Evolutionary conservation across 805 yeast species (phyloP).

Genomic region (Candida fluviatilis): DNA sequence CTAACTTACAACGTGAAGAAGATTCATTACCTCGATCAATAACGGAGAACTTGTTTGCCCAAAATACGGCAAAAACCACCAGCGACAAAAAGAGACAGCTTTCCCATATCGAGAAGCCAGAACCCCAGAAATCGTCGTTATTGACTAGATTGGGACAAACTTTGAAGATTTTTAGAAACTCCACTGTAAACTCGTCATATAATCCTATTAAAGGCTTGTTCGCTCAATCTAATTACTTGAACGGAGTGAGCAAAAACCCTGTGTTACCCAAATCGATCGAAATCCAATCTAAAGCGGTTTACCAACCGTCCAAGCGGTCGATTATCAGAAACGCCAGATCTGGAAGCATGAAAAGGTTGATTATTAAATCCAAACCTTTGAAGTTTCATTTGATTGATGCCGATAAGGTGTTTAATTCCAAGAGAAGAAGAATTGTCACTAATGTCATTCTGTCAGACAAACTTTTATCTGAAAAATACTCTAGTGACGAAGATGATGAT

Average conservation of each 20-base stretch:
- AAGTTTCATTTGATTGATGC: constrained; percentile 41
- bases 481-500: constrained; percentile 22
- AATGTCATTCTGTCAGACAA: constrained; percentile 12
- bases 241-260: constrained; percentile 1
- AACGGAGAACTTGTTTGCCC: constrained; percentile 23
- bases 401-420: constrained; percentile 34
- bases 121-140: constrained; percentile 9
- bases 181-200: constrained; percentile 8
- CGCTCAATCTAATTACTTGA: constrained; percentile 21
- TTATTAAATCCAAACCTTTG: constrained; percentile 37
- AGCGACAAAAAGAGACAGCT: constrained; percentile 14
- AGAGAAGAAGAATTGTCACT: constrained; percentile 26
- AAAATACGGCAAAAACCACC: constrained; percentile 7
- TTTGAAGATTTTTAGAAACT: constrained; percentile 25
- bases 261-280: neutral
- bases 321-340: constrained; percentile 1
- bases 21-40: constrained; percentile 30
- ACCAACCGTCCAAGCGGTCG: constrained; percentile 3
- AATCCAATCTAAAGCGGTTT: constrained; percentile 3
- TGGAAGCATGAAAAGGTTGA: constrained; percentile 30
- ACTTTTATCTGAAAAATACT: constrained; percentile 14
- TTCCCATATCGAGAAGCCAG: constrained; percentile 12
- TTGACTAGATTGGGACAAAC: constrained; percentile 32
- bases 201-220: constrained; percentile 27
- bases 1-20: constrained; percentile 15